Evolutionary conservation across 2,329 filamentous ascomycete species (phyloP), one percentile per base, ranked within the genome.

Genomic region (Cryphonectria naterciae): DNA sequence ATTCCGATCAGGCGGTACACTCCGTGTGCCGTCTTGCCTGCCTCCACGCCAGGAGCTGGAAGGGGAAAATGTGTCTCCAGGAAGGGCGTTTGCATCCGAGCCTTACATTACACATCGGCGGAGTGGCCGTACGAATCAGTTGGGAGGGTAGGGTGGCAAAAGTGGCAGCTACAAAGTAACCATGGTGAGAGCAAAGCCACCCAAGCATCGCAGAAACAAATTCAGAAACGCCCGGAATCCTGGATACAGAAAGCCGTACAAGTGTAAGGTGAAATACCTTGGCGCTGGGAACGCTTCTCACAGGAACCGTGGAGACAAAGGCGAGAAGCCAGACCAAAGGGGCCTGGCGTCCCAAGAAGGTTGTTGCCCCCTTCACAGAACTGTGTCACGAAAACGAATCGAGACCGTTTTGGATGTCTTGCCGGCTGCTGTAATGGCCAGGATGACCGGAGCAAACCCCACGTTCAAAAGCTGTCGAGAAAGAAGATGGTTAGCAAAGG

Each of bases 201-300:
- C 25, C 17, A 11, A 28, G 19, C 25, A 13, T 35, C n/a, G 28
- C 25, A 28, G 35, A n/a, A 56, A 39, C 19, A 66, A 28, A 3
- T 32, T 67, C 52, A 60, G 37, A 35, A 60, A 69, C 61, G 60
- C 65, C 68, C 70, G 54, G 52, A 25, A 19, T 58, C 46, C 61
- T 64, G 68, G 68, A 65, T 70, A 49, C 52, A 70, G 52, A 56
- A 32, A 39, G 64, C 64, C 28, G 49, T 39, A 70, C 68, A 70
- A 32, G 60, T 65, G 60, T 37, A 39, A 62, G 49, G 35, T 64
- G 28, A n/a, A 25, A 25, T 60, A 58, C 37, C 68, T 60, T 72
- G 58, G 60, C 65, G 41, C 41, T 66, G 58, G 39, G 60, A 43
- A 37, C 25, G 43, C 49, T 69, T 43, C 65, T 43, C 32, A 39